Conservation (phyloP, 129 eudicot genomes). For the Scalesia atractyloides region DNA sequence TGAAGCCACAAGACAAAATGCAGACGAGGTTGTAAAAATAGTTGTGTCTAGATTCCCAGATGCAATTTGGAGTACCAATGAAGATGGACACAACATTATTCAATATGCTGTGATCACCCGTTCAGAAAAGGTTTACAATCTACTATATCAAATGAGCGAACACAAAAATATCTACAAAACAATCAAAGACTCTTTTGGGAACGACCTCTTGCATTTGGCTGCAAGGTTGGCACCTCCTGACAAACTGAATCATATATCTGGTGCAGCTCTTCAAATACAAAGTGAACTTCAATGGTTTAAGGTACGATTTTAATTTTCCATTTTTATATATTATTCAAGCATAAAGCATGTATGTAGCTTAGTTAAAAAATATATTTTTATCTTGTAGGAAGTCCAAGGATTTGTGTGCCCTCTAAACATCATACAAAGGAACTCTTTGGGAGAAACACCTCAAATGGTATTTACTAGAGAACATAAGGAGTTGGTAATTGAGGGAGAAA, state of each 20-base stretch:
- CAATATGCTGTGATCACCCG: constrained; percentile 19
- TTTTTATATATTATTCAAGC: neutral
- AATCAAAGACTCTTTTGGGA: neutral
- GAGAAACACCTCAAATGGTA: constrained; percentile 2
- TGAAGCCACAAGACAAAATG: constrained; percentile 14
- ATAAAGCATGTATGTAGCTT: neutral
- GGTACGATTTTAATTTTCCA: neutral
- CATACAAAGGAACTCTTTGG: neutral
- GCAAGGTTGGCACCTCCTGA: constrained; percentile 22
- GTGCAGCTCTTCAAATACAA: constrained; percentile 30
- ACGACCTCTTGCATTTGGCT: constrained; percentile 29
- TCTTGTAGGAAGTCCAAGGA: constrained; percentile 15
- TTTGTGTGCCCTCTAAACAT: constrained; percentile 14
- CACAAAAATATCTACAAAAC: constrained; percentile 9
- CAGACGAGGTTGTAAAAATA: constrained; percentile 7
- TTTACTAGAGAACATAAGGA: neutral
- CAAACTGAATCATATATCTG: constrained; percentile 14
- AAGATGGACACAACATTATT: constrained; percentile 22
- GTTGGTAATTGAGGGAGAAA: neutral
- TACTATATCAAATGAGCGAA: constrained; percentile 8
- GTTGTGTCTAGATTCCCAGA: constrained; percentile 3
- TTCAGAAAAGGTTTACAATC: constrained; percentile 9
- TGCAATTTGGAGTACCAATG: constrained; percentile 10
- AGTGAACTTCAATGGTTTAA: constrained; percentile 20
- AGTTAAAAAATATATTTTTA: neutral